Base-by-base conservation (phyloP, 805 yeast genomes). In the Kodamaea fukazawae region DNA sequence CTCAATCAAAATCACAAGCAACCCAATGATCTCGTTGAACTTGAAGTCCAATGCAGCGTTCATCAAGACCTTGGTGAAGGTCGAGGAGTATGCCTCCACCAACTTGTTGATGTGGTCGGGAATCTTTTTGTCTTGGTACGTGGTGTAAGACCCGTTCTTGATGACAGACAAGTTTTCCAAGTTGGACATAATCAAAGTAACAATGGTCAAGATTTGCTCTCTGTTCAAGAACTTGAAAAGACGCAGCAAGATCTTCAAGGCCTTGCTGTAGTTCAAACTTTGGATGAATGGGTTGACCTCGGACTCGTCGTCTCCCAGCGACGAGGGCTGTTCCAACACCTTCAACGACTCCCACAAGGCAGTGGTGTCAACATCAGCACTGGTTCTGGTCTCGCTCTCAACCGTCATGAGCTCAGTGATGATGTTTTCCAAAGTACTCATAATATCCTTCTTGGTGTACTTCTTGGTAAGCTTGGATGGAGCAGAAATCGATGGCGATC, bases 221-320 rank as follows among this genome's bases (percentile, higher is more conserved):
- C 83, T 74, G 29, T 78, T 68, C 54, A 91, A 71, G 60, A 89
- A 86, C 55, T 87, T 85, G 71, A 88, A 88, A 44, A 87, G 75
- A 64, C 99, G 81, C 37, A 93, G 89, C 67, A 91, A 81, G 27
- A 88, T 76, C 61, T 88, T 90, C 70, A 88, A 80, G 41, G 95
- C 93, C 65, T 91, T 91, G 53, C 86, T 86, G 57, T 83, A 85
- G 18, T 86, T 78, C 48, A 91, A 73, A 57, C 87, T 79, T 49
- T 89, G 87, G 38, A 89, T 77, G 54, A 90, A 90, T 28, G 95
- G 93, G 55, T 83, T 83, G 20, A 79, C 79, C 42, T 62, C 69
- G n/a, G 58, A 52, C 47, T 59, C 69, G 34, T 61, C 67, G 33
- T 63, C 70, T 40, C 81, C 78, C 43, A 76, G 72, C n/a, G 75